Base-by-base conservation (phyloP, 1,284 basidiomycete genomes). In the Sanghuangporus baumii region DNA sequence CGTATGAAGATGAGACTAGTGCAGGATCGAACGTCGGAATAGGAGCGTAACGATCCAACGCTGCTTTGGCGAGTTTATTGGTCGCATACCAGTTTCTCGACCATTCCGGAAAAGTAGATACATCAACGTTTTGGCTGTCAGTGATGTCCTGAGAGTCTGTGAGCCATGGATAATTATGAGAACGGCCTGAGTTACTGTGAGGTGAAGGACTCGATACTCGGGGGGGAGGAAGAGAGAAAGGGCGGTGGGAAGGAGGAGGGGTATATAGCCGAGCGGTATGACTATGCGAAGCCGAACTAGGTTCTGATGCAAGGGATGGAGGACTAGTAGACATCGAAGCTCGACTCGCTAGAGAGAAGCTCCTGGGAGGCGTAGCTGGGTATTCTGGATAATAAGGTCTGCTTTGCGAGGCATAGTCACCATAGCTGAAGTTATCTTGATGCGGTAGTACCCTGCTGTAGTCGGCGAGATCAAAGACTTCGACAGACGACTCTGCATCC, bases 391-490 rank as follows among this genome's bases (percentile, higher is more conserved):
- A 75, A 31, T 68, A 54, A 36, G 52, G 8, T 12, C 31, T 18
- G 63, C 67, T 72, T n/a, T 23, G 16, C 8, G 54, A 7, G 18
- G 38, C 40, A 47, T 43, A 47, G 16, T 11, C 7, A 55, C 16
- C 9, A 26, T 38, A 43, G n/a, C 41, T 56, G 37, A 18, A 26
- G 31, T 50, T 34, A 20, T 6, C 57, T 66, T 71, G 12, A 0
- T n/a, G 40, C 41, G 66, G 60, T 31, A 87, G 74, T 34, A 80
- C 82, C 65, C 71, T 74, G 8, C 84, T 78, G 72, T 88, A 89
- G 71, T 87, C 86, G 43, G 86, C 85, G 23, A 89, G 78, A 73
- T 89, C 87, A 61, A 88, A 78, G 2, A 86, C 86, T 70, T 88
- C 86, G 1, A 88, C 79, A 63, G 85, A 87, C 48, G 76, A 78